Conservation (phyloP, 495 filamentous ascomycete species). For the Penicillium waksmanii region DNA sequence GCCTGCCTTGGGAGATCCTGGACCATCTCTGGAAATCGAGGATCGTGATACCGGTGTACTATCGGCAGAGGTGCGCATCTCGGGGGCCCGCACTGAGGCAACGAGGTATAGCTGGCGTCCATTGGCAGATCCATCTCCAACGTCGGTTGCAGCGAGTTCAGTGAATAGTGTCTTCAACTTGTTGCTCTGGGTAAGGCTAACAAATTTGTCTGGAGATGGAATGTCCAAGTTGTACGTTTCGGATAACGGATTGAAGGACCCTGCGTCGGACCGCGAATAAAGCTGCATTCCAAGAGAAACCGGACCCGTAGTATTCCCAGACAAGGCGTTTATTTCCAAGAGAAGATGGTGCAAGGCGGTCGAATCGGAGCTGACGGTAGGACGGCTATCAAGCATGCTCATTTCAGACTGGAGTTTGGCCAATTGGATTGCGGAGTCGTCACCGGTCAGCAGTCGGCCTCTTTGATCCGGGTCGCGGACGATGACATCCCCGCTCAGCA, state of each 20-base stretch:
- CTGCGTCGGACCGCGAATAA: constrained; percentile 66
- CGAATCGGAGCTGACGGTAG: constrained; percentile 65
- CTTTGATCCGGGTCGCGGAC: constrained; percentile 82
- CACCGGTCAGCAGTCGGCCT: constrained; percentile 85
- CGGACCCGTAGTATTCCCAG: constrained; percentile 69
- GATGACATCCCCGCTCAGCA: constrained; percentile 88
- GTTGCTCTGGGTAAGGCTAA: constrained; percentile 56
- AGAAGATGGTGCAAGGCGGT: constrained; percentile 82
- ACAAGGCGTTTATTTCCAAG: constrained; percentile 79
- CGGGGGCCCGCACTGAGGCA: constrained; percentile 73
- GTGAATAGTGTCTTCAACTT: constrained; percentile 86
- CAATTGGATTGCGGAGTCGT: constrained; percentile 91
- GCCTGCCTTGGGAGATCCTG: constrained; percentile 34
- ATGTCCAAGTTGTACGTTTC: constrained; percentile 84
- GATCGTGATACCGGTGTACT: constrained; percentile 31
- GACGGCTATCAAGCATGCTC: constrained; percentile 86
- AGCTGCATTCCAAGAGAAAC: constrained; percentile 81
- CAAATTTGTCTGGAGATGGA: constrained; percentile 69
- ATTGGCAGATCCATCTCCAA: constrained; percentile 72
- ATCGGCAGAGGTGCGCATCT: constrained; percentile 51
- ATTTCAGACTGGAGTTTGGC: constrained; percentile 92
- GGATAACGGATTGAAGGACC: constrained; percentile 67
- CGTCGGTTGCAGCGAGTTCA: constrained; percentile 78
- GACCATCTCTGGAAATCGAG: constrained; percentile 43
- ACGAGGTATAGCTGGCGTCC: constrained; percentile 78